Evolutionary conservation across 805 yeast species (phyloP).

Genomic region (Naumovozyma dairenensis): DNA sequence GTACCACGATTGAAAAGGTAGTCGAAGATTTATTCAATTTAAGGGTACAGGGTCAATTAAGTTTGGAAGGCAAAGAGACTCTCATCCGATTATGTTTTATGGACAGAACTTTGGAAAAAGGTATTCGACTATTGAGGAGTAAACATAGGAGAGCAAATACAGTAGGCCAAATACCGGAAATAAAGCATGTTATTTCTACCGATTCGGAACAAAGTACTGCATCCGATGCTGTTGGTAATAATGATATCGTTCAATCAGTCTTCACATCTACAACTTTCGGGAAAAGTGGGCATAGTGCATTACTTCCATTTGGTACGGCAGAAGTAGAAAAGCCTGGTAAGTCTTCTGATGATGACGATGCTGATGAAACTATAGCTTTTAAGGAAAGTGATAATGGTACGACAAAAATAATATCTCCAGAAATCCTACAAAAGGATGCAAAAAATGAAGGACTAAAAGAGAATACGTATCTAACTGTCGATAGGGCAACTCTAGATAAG

Average conservation of each 20-base stretch:
- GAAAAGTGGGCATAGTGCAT: slow-evolving; percentile 23
- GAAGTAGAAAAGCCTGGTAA: slow-evolving; percentile 20
- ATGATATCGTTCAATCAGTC: slow-evolving; percentile 5
- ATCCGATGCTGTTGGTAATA: too few relatives aligned
- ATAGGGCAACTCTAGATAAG: slow-evolving; percentile 17
- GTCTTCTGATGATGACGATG: slow-evolving; percentile 27
- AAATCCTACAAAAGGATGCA: slow-evolving; percentile 1
- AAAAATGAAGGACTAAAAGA: background rate
- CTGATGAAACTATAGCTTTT: slow-evolving; percentile 3
- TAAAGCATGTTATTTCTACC: background rate
- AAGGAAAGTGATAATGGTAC: background rate
- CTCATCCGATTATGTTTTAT: slow-evolving; percentile 60
- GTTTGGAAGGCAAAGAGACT: slow-evolving; percentile 68
- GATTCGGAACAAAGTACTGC: background rate
- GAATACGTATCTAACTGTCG: slow-evolving; percentile 6
- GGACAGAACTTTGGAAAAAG: slow-evolving; percentile 61
- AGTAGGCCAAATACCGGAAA: too few relatives aligned
- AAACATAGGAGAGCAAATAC: too few relatives aligned
- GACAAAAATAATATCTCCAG: background rate
- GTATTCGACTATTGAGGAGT: slow-evolving; percentile 28
- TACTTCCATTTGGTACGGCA: slow-evolving; percentile 31
- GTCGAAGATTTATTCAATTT: slow-evolving; percentile 50
- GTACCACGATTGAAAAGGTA: slow-evolving; percentile 36
- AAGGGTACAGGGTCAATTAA: slow-evolving; percentile 46
- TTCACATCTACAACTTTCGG: slow-evolving; percentile 19